Evolutionary conservation across 805 yeast genomes (phyloP), one percentile per base, ranked within the genome.

Genomic region (Lipomyces yamanashiensis): DNA sequence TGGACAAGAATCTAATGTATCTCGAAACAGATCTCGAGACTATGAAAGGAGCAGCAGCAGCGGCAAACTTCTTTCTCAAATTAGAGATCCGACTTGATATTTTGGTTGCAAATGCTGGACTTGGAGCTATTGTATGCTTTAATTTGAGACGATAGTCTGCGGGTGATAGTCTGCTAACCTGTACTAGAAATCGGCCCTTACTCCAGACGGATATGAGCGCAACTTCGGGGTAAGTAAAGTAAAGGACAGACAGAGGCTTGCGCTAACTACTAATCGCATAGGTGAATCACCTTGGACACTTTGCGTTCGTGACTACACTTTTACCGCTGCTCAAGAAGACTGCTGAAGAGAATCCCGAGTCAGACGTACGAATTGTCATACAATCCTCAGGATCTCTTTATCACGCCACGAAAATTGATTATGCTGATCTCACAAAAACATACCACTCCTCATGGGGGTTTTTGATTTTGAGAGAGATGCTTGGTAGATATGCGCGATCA

Each of bases 21-120:
- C 61, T 66, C 47, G 66, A 64, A 40, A 39, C 59, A 13, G 68
- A 66, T 58, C 55, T 66, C 13, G 64, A 55, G 51, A 59, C 60
- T 41, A 60, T 64, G 61, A 54, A 48, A 34, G 51, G 61, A 19
- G 62, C 69, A 37, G 59, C 49, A 13, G 50, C 49, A 34, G 53
- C 63, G 8, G 69, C 68, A 2, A 48, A 77, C 9, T 80, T 78
- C 40, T 82, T 82, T 17, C 62, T 74, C 23, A 74, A 76, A 61
- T 73, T 72, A n/a, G 82, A 83, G 40, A 12, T 67, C 8, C 77
- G 80, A 68, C 79, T 87, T 40, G 85, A 87, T 73, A 85, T 87
- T 66, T 78, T 87, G 64, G 79, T 86, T 68, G 90, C 91, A 53
- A 87, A 88, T 71, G 92, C 92, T 4, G 92, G 92, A 36, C 90